Evolutionary conservation across 345 rosid genomes (phyloP).

Genomic region (Erucastrum elatum): DNA sequence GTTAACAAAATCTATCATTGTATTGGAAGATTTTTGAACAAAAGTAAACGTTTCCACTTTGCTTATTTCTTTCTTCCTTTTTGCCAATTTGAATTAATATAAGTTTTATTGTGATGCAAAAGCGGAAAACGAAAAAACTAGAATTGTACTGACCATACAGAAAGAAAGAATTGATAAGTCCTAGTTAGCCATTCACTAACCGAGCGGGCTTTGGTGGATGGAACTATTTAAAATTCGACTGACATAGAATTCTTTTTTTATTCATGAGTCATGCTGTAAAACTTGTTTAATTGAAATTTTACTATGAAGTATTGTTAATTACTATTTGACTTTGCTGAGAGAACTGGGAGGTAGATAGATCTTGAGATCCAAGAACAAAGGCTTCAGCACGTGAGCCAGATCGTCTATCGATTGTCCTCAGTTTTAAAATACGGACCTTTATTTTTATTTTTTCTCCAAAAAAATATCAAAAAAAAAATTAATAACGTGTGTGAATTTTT

Average conservation of each 20-base stretch:
- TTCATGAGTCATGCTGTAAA: neutral
- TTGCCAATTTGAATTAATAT: neutral
- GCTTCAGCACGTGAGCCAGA: conserved; percentile 38
- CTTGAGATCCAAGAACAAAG: conserved; percentile 37
- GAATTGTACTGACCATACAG: neutral
- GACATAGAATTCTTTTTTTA: neutral
- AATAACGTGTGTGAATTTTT: too few species aligned
- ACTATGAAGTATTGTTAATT: neutral
- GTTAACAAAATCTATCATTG: neutral
- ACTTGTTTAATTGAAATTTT: neutral
- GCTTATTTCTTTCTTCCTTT: neutral
- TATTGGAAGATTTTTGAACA: neutral
- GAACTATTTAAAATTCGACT: neutral
- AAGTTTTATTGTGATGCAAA: neutral
- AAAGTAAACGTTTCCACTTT: conserved; percentile 4
- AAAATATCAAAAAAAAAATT: too few species aligned
- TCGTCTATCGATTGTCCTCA: neutral
- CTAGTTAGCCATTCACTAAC: conserved; percentile 9
- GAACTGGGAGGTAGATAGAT: conserved; percentile 30
- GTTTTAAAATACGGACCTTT: neutral
- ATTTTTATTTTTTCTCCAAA: too few species aligned
- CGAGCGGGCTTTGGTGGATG: conserved; percentile 1
- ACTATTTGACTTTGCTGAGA: conserved; percentile 25
- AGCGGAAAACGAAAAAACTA: neutral
- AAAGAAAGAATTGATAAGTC: neutral